A percentile compares a stretch with the other conserved stretches of the same genome.
Conservation (phyloP, 768 basidiomycete genomes). For the Mycena galericulata region DNA sequence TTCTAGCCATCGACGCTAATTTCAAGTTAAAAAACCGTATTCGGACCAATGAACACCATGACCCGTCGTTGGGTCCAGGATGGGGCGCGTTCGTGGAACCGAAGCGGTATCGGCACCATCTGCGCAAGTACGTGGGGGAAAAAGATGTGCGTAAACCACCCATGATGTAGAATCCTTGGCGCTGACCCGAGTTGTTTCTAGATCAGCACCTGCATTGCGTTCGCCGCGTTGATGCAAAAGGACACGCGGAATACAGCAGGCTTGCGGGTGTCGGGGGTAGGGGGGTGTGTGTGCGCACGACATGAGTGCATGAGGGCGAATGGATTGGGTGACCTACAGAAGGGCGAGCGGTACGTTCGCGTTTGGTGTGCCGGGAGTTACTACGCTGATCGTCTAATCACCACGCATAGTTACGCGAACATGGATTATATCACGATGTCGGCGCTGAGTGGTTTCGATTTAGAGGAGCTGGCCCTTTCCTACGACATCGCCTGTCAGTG, state of each 20-base stretch:
- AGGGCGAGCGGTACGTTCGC: too few relatives aligned
- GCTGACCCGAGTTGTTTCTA: background rate
- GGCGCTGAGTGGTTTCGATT: too few relatives aligned
- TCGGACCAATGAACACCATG: background rate
- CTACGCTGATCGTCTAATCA: too few relatives aligned
- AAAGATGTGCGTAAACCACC: constrained; percentile 7
- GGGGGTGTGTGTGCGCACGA: constrained; percentile 27
- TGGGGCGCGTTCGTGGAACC: constrained; percentile 21
- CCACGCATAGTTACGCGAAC: too few relatives aligned
- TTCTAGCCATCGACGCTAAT: constrained; percentile 43
- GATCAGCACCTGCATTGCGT: constrained; percentile 32
- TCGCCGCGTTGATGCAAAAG: constrained; percentile 33
- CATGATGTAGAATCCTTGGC: too few relatives aligned
- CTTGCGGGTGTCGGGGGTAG: constrained; percentile 21
- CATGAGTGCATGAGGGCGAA: constrained; percentile 17
- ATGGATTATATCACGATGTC: too few relatives aligned
- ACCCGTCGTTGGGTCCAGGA: constrained; percentile 23
- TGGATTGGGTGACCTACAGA: too few relatives aligned
- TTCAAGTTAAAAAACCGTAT: constrained; percentile 39
- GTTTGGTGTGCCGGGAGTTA: too few relatives aligned
- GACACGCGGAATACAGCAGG: constrained; percentile 30
- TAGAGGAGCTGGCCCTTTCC: too few relatives aligned
- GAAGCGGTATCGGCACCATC: background rate
- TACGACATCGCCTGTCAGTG: too few relatives aligned
- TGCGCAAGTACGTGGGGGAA: constrained; percentile 12